Conservation (phyloP, 2,329 filamentous ascomycete genomes). For the Aphanocladium album region DNA sequence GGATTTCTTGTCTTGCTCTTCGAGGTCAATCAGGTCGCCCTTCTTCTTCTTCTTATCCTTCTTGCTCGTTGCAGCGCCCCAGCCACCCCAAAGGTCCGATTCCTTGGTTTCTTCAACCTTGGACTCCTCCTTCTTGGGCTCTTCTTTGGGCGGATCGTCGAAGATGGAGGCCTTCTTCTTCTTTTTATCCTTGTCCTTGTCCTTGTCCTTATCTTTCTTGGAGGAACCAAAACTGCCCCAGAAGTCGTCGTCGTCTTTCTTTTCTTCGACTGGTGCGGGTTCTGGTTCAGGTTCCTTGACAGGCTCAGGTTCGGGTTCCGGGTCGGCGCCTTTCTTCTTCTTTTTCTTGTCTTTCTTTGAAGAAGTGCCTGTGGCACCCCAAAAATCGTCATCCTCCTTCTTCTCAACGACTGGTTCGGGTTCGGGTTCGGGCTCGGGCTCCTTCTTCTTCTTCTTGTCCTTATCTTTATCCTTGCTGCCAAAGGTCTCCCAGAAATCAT, state of each 20-base stretch:
- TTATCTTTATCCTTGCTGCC: constrained; percentile 21
- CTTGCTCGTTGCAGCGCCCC: constrained; percentile 22
- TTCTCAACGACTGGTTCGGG: constrained; percentile 1
- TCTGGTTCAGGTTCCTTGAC: constrained; percentile 13
- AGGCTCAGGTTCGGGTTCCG: constrained; percentile 16
- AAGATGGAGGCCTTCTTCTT: constrained; percentile 22
- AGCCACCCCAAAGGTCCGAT: constrained; percentile 22
- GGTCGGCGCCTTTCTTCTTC: constrained; percentile 24
- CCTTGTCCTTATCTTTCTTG: constrained; percentile 12
- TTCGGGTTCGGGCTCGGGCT: constrained; percentile 18
- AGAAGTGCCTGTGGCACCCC: constrained; percentile 14
- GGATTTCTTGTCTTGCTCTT: constrained; percentile 22
- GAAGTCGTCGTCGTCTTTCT: constrained; percentile 16
- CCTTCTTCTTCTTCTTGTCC: constrained; percentile 30
- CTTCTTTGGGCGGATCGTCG: constrained; percentile 17
- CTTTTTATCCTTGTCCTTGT: constrained; percentile 24
- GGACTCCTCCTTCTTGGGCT: constrained; percentile 19
- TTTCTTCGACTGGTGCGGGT: constrained; percentile 18
- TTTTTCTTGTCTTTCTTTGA: constrained; percentile 29
- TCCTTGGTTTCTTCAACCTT: constrained; percentile 18
- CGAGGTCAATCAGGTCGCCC: constrained; percentile 33
- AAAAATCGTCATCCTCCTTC: constrained; percentile 17
- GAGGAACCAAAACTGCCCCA: constrained; percentile 21
- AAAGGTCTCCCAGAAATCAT: constrained; percentile 20
- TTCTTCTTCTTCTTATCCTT: constrained; percentile 36